A percentile compares a stretch with the other conserved stretches of the same genome.
Evolutionary conservation across 768 basidiomycete species (phyloP).

Genomic region (Podaxis carcinomalis): DNA sequence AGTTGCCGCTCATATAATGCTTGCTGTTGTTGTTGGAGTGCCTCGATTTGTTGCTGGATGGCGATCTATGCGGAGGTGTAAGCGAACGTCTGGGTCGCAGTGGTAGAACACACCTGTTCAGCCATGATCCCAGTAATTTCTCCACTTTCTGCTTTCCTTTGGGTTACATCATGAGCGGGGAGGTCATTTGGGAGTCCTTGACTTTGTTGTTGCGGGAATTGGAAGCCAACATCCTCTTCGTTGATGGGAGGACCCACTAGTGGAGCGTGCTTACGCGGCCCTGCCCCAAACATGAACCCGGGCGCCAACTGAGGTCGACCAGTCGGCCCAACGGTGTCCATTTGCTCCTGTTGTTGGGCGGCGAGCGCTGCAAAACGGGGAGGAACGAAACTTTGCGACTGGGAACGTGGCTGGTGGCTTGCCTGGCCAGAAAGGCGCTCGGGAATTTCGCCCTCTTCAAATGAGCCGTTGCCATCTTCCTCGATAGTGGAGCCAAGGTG

Average conservation of each 20-base stretch:
- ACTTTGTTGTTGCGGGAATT: constrained; percentile 70
- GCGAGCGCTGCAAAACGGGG: constrained; percentile 85
- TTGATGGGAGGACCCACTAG: constrained; percentile 70
- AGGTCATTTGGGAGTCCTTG: constrained; percentile 23
- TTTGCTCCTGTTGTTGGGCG: constrained; percentile 67
- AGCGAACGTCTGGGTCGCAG: not conserved
- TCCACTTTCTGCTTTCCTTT: constrained; percentile 60
- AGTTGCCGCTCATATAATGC: constrained; percentile 88
- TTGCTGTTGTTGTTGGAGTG: constrained; percentile 85
- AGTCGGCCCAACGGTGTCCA: constrained; percentile 60
- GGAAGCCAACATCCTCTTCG: constrained; percentile 79
- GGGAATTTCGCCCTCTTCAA: constrained; percentile 78
- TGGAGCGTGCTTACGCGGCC: constrained; percentile 40
- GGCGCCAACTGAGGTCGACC: constrained; percentile 89
- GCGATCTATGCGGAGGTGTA: constrained; percentile 56
- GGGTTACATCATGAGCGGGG: constrained; percentile 30
- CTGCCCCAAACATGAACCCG: constrained; percentile 84
- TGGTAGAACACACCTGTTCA: constrained; percentile 75
- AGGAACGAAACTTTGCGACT: constrained; percentile 81
- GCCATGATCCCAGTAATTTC: constrained; percentile 92
- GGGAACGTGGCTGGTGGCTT: constrained; percentile 67
- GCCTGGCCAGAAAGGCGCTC: constrained; percentile 50
- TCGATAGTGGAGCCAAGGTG: constrained; percentile 83
- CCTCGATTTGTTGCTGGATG: constrained; percentile 87
- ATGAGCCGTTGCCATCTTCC: constrained; percentile 65